Conservation (phyloP, 2,329 filamentous ascomycete genomes). For the Talaromyces sp. region DNA sequence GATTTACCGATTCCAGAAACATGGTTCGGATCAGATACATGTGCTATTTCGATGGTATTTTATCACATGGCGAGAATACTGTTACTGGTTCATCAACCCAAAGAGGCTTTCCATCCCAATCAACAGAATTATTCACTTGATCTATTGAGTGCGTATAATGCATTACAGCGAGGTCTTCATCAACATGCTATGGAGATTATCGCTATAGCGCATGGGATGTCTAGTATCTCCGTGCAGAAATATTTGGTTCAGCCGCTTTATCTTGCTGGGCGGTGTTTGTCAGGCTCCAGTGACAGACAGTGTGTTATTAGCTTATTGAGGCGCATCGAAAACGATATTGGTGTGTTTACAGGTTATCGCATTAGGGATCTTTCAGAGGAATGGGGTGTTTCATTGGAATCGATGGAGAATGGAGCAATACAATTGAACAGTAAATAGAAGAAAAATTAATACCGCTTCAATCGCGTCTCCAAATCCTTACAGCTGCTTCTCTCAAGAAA, state of each 20-base stretch:
- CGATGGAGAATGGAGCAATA: too few relatives aligned
- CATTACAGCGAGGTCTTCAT: conserved; percentile 1
- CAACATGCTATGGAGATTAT: conserved; percentile 8
- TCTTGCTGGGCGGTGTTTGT: conserved; percentile 16
- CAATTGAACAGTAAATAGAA: too few relatives aligned
- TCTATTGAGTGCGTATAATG: conserved; percentile 6
- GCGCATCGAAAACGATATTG: too few relatives aligned
- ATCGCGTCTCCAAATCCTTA: too few relatives aligned
- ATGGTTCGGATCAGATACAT: conserved; percentile 19
- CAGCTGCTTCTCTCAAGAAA: too few relatives aligned
- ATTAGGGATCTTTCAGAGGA: too few relatives aligned
- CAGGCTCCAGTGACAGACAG: too few relatives aligned
- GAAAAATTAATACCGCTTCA: too few relatives aligned
- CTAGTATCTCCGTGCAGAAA: conserved; percentile 11
- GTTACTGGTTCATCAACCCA: conserved; percentile 11
- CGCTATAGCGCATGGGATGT: conserved; percentile 13
- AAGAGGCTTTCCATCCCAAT: not conserved
- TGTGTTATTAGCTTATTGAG: too few relatives aligned
- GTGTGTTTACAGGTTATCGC: too few relatives aligned
- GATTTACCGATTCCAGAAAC: conserved; percentile 5
- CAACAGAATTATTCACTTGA: not conserved
- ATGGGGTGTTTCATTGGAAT: too few relatives aligned
- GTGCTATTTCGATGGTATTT: conserved; percentile 18
- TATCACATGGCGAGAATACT: conserved; percentile 26
- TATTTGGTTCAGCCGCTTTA: conserved; percentile 23